These are phyloP conservation scores for Nidularia sp. DNA, from an alignment of 768 basidiomycete genomes.

Conservation along the genomic window DNA sequence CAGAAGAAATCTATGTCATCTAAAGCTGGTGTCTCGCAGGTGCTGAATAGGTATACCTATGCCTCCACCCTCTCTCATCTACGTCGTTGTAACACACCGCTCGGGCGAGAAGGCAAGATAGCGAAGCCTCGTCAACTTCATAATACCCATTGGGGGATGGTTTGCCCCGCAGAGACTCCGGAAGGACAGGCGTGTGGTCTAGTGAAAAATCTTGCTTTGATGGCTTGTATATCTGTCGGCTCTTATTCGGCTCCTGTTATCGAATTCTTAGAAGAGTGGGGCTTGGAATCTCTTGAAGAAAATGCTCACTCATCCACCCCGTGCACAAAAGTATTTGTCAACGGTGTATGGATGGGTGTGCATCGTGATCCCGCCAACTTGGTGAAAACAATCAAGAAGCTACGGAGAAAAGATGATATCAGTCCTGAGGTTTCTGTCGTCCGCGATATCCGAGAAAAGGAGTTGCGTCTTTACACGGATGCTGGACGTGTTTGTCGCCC, in stretches of 20 bases:
- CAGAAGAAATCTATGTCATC: constrained; percentile 98
- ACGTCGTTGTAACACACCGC: constrained; percentile 96
- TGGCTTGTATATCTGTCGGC: constrained; percentile 97
- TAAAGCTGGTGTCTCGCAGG: constrained; percentile 98
- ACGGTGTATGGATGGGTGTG: constrained; percentile 99
- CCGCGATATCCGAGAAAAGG: constrained; percentile 94
- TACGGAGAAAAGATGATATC: constrained; percentile 92
- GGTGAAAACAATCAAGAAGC: constrained; percentile 88
- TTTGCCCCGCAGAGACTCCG: constrained; percentile 98
- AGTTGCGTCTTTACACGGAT: constrained; percentile 92
- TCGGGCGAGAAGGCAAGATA: constrained; percentile 98
- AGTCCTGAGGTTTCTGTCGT: constrained; percentile 96
- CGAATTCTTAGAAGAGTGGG: constrained; percentile 99
- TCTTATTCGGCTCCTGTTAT: constrained; percentile 94
- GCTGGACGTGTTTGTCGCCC: constrained; percentile 97
- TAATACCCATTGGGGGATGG: constrained; percentile 99
- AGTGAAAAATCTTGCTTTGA: constrained; percentile 96
- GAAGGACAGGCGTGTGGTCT: constrained; percentile 99
- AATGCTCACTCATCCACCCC: constrained; percentile 82
- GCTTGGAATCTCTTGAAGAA: constrained; percentile 91
- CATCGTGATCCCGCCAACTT: constrained; percentile 93
- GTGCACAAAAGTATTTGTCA: constrained; percentile 96
- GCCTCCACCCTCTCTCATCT: constrained; percentile 97
- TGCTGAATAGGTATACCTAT: constrained; percentile 97
- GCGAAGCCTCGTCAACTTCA: constrained; percentile 98